Evolutionary conservation across 305 asterid species (phyloP), one percentile per base, ranked within the genome.

Genomic region (Fraxinus dipetala): DNA sequence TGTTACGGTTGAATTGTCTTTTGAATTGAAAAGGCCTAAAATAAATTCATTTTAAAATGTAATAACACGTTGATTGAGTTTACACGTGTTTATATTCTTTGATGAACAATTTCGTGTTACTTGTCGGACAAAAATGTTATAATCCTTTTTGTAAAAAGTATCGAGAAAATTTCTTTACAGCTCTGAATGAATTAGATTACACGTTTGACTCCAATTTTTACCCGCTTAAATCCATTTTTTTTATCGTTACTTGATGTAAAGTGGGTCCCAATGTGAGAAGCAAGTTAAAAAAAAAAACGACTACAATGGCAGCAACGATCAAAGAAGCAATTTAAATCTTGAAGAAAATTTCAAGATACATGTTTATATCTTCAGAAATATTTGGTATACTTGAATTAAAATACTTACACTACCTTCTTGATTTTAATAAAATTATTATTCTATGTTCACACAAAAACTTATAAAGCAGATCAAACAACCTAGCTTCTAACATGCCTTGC

Each of bases 1-100:
- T 67, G 79, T 78, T 35, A 43, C 78, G 79, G 75, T 79, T 78
- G 69, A 11, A 0, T 32, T 77, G 65, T 59, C 20, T 63, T 31
- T 16, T 32, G 2, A 14, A 51, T 43, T 45, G 26, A 30, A 56
- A 63, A 24, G 0, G 5, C 24, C 4, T 26, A n/a, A 36, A 22
- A 45, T 6, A 6, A 75, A 38, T 75, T 4, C 34, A 1, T 76
- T 24, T 22, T 48, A 5, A 45, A 45, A 45, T 45, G 56, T 45
- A 45, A 45, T 13, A 45, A 0, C 56, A 13, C 0, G 6, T 45
- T 45, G n/a, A 13, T 45, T 13, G 56, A 43, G n/a, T 43, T 43
- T 43, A 40, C 51, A 2, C 2, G 54, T 43, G 4, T 43, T 43
- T 11, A 45, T 45, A 13, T 45, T 11, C n/a, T 45, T 45, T 0